These are phyloP conservation scores for Boletus sp. DNA, from an alignment of 768 basidiomycete genomes.

Conservation along the genomic window DNA sequence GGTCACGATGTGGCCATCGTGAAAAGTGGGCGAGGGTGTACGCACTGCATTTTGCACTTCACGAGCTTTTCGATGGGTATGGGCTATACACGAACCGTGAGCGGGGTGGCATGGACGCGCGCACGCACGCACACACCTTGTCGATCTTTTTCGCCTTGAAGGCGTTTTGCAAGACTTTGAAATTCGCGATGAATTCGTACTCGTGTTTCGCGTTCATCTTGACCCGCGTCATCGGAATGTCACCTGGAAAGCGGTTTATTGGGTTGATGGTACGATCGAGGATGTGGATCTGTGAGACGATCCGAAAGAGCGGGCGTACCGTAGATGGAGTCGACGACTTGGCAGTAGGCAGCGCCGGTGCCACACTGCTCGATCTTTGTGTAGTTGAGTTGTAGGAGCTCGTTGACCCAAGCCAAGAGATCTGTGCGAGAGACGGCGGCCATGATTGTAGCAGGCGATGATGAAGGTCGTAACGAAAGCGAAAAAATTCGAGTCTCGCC, in stretches of 20 bases:
- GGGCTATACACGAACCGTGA: conserved; percentile 51
- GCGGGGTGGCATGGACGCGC: background rate
- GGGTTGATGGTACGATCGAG: conserved; percentile 8
- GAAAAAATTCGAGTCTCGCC: conserved; percentile 1
- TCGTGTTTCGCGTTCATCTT: conserved; percentile 97
- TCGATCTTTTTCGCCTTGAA: conserved; percentile 95
- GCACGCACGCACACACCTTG: conserved; percentile 55
- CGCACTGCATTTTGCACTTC: conserved; percentile 99
- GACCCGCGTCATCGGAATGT: conserved; percentile 87
- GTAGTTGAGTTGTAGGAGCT: conserved; percentile 86
- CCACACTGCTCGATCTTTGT: conserved; percentile 93
- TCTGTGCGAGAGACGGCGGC: conserved; percentile 77
- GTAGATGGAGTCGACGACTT: conserved; percentile 93
- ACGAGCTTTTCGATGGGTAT: conserved; percentile 93
- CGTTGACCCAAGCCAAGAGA: conserved; percentile 90
- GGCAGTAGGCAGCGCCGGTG: conserved; percentile 90
- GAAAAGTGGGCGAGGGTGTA: conserved; percentile 21
- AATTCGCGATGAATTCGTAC: conserved; percentile 94
- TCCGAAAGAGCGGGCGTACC: conserved; percentile 46
- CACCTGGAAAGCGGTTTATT: conserved; percentile 49
- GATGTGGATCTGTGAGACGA: conserved; percentile 19
- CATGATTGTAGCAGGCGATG: conserved; percentile 37
- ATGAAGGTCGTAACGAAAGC: background rate
- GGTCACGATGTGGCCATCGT: conserved; percentile 16
- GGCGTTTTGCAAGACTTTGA: conserved; percentile 88